Evolutionary conservation across 2,329 filamentous ascomycete species (phyloP).

Genomic region (Alternaria sp.): DNA sequence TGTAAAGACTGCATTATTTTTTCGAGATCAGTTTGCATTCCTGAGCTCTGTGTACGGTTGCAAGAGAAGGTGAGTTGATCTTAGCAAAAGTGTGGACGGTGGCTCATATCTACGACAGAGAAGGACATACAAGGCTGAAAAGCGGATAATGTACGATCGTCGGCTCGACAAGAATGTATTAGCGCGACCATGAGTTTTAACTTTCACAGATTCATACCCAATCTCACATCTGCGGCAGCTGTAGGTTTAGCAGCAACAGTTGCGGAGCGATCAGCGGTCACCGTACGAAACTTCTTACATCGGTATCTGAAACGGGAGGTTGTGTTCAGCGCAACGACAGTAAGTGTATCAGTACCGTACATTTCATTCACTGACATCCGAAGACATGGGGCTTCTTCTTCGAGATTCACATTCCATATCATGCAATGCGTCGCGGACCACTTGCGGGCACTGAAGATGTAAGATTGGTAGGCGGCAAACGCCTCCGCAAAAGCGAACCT

Average conservation of each 20-base stretch:
- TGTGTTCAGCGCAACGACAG: background rate
- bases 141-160: background rate
- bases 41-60: background rate
- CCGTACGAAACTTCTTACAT: background rate
- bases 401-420: background rate
- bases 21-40: background rate
- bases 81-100: too few species aligned
- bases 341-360: too few species aligned
- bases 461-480: background rate
- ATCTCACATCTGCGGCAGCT: background rate
- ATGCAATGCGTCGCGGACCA: background rate
- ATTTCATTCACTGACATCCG: too few species aligned
- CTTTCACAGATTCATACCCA: background rate
- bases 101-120: background rate
- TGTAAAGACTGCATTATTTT: background rate
- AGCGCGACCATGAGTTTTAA: background rate
- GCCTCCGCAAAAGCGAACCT: background rate
- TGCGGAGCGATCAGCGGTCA: background rate
- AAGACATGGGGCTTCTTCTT: background rate
- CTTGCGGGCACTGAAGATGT: background rate
- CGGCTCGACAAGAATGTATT: too few species aligned
- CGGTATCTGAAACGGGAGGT: background rate
- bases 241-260: background rate
- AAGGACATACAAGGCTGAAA: background rate
- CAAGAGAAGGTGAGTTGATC: background rate